These are phyloP conservation scores for Atkinsonella hypoxylon DNA, from an alignment of 2,329 filamentous ascomycete species.

Conservation along the genomic window DNA sequence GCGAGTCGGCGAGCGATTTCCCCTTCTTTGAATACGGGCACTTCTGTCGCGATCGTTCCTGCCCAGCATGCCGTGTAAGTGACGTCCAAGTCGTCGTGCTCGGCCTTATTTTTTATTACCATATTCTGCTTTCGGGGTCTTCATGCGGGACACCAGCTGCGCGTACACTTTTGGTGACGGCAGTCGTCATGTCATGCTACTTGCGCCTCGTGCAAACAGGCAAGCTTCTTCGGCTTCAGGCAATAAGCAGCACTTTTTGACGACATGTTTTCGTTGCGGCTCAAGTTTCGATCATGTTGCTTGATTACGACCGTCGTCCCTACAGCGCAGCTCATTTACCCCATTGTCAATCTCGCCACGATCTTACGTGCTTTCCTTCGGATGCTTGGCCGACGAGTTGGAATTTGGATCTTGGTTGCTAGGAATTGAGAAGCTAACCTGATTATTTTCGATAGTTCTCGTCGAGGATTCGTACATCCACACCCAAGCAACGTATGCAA, in stretches of 20 bases:
- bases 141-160: neutral
- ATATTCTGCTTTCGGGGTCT: neutral
- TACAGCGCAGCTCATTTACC: neutral
- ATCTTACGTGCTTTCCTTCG: neutral
- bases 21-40: constrained; percentile 10
- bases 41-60: constrained; percentile 13
- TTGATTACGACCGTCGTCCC: neutral
- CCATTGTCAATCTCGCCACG: neutral
- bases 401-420: too few species aligned
- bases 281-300: neutral
- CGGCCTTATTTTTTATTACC: constrained; percentile 1
- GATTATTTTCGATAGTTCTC: constrained; percentile 17
- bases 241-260: too few species aligned
- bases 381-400: neutral
- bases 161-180: neutral
- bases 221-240: neutral
- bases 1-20: constrained; percentile 1
- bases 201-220: neutral
- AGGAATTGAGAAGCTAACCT: constrained; percentile 3
- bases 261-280: neutral
- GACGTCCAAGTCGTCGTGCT: neutral
- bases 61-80: constrained; percentile 28
- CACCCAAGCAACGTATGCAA: constrained; percentile 24
- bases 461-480: constrained; percentile 28
- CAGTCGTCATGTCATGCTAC: neutral